phyloP scores from a whole-genome alignment of 2,329 filamentous ascomycete genomes.

The Stagonosporopsis rhizophila region DNA sequence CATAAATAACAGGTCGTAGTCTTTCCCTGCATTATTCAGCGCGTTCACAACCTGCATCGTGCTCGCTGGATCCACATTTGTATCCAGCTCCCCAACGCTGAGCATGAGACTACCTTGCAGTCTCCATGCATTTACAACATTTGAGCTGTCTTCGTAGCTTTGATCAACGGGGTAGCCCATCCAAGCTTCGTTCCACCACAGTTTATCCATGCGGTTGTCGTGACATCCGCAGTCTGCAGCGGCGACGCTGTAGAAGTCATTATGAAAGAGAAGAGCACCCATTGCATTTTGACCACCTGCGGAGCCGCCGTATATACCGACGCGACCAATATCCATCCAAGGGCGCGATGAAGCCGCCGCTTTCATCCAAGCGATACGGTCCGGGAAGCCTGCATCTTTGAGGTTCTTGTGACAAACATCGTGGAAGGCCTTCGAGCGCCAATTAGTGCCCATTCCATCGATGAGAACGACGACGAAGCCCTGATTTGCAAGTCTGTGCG shows the following conservation, averaged over 20 bases:
- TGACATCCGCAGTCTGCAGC: slow-evolving; percentile 38
- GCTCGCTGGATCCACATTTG: slow-evolving; percentile 40
- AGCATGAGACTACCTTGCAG: slow-evolving; percentile 28
- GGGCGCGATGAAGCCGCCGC: slow-evolving; percentile 30
- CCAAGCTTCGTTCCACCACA: slow-evolving; percentile 40
- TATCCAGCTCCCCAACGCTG: slow-evolving; percentile 45
- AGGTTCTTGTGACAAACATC: slow-evolving; percentile 37
- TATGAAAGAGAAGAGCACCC: slow-evolving; percentile 36
- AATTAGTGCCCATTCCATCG: slow-evolving; percentile 41
- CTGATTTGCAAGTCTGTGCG: slow-evolving; percentile 29
- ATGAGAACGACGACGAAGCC: slow-evolving; percentile 38
- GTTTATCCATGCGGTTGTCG: slow-evolving; percentile 41
- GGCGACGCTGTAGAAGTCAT: slow-evolving; percentile 38
- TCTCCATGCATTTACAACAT: slow-evolving; percentile 32
- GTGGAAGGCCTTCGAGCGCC: slow-evolving; percentile 42
- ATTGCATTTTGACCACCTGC: slow-evolving; percentile 40
- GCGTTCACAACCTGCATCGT: slow-evolving; percentile 40
- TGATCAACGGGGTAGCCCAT: slow-evolving; percentile 39
- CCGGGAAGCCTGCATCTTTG: slow-evolving; percentile 38
- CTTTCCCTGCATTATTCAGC: slow-evolving; percentile 27
- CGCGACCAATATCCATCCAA: slow-evolving; percentile 34
- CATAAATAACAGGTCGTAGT: slow-evolving; percentile 32
- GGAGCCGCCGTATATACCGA: slow-evolving; percentile 31
- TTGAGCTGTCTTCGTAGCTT: slow-evolving; percentile 34
- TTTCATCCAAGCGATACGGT: slow-evolving; percentile 41